These are phyloP conservation scores for Chenopodium formosanum DNA, from an alignment of 148 eudicot genomes.

Conservation along the genomic window DNA sequence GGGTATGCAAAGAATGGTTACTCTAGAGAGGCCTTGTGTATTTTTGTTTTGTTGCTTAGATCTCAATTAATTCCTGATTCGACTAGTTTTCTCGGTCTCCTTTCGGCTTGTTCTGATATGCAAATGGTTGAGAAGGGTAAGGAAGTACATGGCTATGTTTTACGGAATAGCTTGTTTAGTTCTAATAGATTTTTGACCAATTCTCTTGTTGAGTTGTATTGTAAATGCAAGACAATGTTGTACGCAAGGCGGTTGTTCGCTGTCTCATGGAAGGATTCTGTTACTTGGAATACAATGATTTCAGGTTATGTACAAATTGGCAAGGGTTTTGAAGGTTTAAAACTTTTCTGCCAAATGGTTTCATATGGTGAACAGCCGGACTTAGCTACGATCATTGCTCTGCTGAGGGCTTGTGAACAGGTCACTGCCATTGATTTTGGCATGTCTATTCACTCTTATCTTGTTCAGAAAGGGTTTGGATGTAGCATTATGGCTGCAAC, in stretches of 20 bases:
- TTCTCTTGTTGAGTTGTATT: conserved; percentile 28
- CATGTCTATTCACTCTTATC: conserved; percentile 31
- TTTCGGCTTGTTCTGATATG: conserved; percentile 27
- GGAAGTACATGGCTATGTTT: conserved; percentile 17
- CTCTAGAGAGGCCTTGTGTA: conserved; percentile 12
- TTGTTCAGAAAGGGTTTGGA: conserved; percentile 31
- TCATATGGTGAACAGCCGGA: conserved; percentile 27
- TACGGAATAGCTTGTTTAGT: conserved; percentile 1
- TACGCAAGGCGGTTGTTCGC: conserved; percentile 31
- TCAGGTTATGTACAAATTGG: conserved; percentile 32
- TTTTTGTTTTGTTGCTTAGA: conserved; percentile 16
- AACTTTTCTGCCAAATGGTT: conserved; percentile 38
- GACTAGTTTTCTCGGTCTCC: conserved; percentile 29
- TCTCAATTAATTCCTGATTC: conserved; percentile 18
- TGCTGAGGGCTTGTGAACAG: conserved; percentile 38
- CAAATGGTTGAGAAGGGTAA: conserved; percentile 16
- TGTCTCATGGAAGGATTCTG: conserved; percentile 28
- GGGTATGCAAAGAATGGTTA: conserved; percentile 31
- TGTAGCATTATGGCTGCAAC: conserved; percentile 36
- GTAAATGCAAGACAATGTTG: conserved; percentile 26
- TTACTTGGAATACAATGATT: conserved; percentile 41
- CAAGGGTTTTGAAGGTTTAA: conserved; percentile 35
- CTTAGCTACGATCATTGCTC: conserved; percentile 35
- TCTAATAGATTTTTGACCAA: conserved; percentile 12
- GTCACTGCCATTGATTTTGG: conserved; percentile 34